These are phyloP conservation scores for Mortierella hygrophila DNA, from an alignment of 192 early-diverging fungal genomes.

Conservation along the genomic window DNA sequence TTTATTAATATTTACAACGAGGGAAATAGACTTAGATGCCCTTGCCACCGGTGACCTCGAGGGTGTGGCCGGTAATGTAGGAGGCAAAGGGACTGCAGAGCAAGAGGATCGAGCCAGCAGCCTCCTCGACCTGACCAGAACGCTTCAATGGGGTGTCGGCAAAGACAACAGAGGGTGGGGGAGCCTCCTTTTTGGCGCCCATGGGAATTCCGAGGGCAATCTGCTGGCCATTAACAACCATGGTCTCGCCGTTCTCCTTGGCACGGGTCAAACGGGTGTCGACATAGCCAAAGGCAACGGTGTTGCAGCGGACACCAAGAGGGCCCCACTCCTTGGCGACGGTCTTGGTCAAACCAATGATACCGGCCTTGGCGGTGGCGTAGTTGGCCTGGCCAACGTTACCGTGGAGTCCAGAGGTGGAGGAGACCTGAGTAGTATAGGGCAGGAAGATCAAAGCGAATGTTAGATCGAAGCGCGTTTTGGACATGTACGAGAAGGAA, in stretches of 20 bases:
- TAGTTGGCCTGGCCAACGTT: conserved; percentile 95
- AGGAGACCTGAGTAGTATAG: conserved; percentile 44
- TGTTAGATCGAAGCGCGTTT: not conserved
- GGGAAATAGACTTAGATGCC: conserved; percentile 56
- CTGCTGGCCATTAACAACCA: conserved; percentile 71
- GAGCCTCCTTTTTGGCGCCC: conserved; percentile 49
- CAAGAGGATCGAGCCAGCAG: conserved; percentile 66
- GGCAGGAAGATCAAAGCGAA: too few species aligned
- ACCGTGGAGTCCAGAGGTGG: conserved; percentile 86
- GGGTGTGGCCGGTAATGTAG: conserved; percentile 68
- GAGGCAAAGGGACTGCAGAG: conserved; percentile 66
- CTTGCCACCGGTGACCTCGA: conserved; percentile 71
- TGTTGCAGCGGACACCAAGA: conserved; percentile 69
- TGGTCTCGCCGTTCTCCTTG: conserved; percentile 69
- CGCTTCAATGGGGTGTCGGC: conserved; percentile 66
- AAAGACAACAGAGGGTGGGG: conserved; percentile 38
- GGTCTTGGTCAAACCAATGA: conserved; percentile 91
- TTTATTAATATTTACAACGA: not conserved
- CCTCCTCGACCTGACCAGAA: conserved; percentile 68
- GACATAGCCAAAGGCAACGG: conserved; percentile 72
- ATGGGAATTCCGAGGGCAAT: conserved; percentile 67
- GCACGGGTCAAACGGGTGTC: conserved; percentile 72
- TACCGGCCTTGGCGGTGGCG: conserved; percentile 90
- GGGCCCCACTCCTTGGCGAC: conserved; percentile 80
- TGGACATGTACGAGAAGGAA: not conserved